A percentile compares a stretch with the other conserved stretches of the same genome.
phyloP scores from a whole-genome alignment of 1,284 basidiomycete genomes.

The Chalciporus sp. region DNA sequence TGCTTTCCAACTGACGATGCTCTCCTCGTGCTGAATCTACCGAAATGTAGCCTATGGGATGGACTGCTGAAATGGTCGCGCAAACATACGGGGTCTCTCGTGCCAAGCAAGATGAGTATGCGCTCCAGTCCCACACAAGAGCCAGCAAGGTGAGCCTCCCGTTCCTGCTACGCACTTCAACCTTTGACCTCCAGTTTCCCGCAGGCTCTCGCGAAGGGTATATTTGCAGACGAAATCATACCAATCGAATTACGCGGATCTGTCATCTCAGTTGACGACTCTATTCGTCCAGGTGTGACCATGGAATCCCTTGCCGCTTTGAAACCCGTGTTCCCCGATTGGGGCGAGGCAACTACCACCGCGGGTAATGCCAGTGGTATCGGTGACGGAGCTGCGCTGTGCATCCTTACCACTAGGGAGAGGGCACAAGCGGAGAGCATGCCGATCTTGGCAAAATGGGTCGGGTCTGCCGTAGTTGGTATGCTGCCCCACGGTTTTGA shows the following conservation, averaged over 20 bases:
- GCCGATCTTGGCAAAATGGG: constrained; percentile 89
- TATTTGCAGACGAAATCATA: constrained; percentile 81
- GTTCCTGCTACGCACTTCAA: background rate
- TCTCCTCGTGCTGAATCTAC: constrained; percentile 7
- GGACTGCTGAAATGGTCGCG: constrained; percentile 90
- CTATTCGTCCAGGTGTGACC: constrained; percentile 79
- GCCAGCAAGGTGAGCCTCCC: constrained; percentile 56
- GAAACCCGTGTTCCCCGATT: constrained; percentile 78
- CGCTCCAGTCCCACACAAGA: constrained; percentile 79
- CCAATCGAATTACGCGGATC: constrained; percentile 67
- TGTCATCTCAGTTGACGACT: constrained; percentile 73
- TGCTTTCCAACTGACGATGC: constrained; percentile 10
- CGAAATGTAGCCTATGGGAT: constrained; percentile 80
- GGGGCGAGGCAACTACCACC: constrained; percentile 77
- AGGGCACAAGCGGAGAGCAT: constrained; percentile 85
- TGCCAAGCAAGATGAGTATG: constrained; percentile 80
- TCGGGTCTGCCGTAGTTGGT: constrained; percentile 82
- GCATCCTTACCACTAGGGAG: constrained; percentile 84
- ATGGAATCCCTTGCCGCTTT: constrained; percentile 65
- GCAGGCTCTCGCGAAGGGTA: constrained; percentile 62
- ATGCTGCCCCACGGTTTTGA: constrained; percentile 24
- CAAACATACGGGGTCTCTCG: constrained; percentile 74
- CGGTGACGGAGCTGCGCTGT: constrained; percentile 92
- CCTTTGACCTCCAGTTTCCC: background rate
- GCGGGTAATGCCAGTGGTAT: constrained; percentile 93